These are phyloP conservation scores for Allantophomopsis lycopodina DNA, from an alignment of 2,329 filamentous ascomycete genomes.

Conservation along the genomic window DNA sequence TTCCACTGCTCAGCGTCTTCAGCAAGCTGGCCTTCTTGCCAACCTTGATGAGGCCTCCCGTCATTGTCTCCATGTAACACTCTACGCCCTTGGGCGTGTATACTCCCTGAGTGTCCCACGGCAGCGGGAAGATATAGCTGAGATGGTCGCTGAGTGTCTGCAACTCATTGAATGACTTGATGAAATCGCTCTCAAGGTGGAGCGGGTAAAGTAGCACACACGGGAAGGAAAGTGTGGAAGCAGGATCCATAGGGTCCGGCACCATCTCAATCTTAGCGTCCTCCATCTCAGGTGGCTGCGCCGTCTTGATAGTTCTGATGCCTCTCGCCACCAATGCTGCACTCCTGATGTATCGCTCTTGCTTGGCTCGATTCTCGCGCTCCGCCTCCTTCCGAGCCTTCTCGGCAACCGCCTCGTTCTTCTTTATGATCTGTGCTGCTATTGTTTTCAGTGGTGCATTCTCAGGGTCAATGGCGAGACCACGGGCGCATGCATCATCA, in stretches of 20 bases:
- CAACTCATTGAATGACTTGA: constrained; percentile 74
- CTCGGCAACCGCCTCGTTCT: constrained; percentile 39
- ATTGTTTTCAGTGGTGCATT: constrained; percentile 56
- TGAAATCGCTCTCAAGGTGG: constrained; percentile 72
- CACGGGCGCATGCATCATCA: constrained; percentile 61
- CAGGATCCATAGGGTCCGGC: constrained; percentile 60
- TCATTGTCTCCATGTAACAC: constrained; percentile 75
- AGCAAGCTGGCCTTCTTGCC: constrained; percentile 72
- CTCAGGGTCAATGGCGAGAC: constrained; percentile 54
- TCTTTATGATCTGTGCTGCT: constrained; percentile 45
- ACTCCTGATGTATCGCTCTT: constrained; percentile 45
- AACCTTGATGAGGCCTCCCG: constrained; percentile 74
- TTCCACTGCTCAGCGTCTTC: constrained; percentile 61
- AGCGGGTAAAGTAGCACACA: constrained; percentile 75
- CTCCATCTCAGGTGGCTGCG: constrained; percentile 72
- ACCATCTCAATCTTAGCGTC: constrained; percentile 61
- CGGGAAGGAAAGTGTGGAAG: constrained; percentile 62
- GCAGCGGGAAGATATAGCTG: constrained; percentile 71
- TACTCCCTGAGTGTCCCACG: constrained; percentile 63
- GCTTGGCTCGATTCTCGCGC: constrained; percentile 36
- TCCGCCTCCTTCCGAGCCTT: constrained; percentile 41
- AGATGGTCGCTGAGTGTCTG: constrained; percentile 67
- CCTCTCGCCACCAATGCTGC: constrained; percentile 55
- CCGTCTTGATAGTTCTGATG: constrained; percentile 53
- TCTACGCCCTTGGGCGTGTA: constrained; percentile 60